Evolutionary conservation across 805 yeast genomes (phyloP), one percentile per base, ranked within the genome.

Genomic region (Kluyveromyces siamensis): DNA sequence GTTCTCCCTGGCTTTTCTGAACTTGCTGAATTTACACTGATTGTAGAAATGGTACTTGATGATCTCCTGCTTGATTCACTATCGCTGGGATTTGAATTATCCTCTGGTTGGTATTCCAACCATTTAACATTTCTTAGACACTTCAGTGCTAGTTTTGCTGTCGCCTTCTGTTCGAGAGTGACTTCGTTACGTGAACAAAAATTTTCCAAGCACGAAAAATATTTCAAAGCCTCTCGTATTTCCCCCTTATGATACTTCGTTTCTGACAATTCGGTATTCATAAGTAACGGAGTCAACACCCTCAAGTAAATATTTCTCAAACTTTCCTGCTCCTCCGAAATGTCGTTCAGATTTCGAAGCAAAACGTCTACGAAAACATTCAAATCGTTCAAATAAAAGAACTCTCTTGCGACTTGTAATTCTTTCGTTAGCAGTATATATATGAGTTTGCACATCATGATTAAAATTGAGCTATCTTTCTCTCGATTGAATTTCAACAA

Each of bases 301-400:
- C 93, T 73, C 40, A 90, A 66, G 57, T 84, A 88, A 10, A 88
- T 79, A 58, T 83, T 82, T 48, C 86, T 78, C 39, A 81, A 66
- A 9, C 75, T 67, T 49, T 75, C 83, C 37, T 79, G 77, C 18
- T 76, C 77, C 11, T 72, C 75, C 19, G 89, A 77, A 39, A 87
- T 65, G 58, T 90, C 81, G 54, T 77, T 76, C 47, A 91, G 70
- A 60, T 90, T 96, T 47, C 98, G 70, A 1, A 90, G 72, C 46
- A 90, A 72, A 9, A 90, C 89, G 59, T 88, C 96, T 13, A 85
- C 81, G 49, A 90, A 74, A 7, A 90, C 95, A 56, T 84, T 82
- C 50, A 90, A 67, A 62, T 90, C 98, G 58, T 90, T 90, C 52
- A 87, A 71, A 61, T 90, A 90, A 44, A 88, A 78, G 56, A 83